Percentiles rank a stretch among this genome's conserved stretches.
phyloP scores from a whole-genome alignment of 164 flowering plant species.

The Protea cynaroides region DNA sequence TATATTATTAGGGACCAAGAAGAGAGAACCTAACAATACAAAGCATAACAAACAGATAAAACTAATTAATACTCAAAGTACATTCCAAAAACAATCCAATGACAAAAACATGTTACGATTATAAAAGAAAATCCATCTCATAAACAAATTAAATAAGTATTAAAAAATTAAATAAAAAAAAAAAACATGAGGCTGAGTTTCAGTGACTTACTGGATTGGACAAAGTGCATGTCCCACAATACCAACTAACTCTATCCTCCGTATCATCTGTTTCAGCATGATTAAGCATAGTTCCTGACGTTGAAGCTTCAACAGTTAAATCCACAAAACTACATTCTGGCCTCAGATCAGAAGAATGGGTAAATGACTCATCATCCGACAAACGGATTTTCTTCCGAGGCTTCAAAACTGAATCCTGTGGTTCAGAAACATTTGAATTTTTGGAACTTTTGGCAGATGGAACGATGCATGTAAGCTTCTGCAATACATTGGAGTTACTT shows the following conservation, averaged over 20 bases:
- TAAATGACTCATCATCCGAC: slow-evolving; percentile 9
- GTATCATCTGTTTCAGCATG: slow-evolving; percentile 4
- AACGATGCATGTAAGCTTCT: slow-evolving; percentile 10
- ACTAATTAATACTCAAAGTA: no score
- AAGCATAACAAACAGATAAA: no score
- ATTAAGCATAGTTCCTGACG: slow-evolving; percentile 11
- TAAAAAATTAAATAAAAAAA: no score
- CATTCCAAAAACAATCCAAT: no score
- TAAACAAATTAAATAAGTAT: neutral
- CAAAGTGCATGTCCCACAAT: slow-evolving; percentile 72
- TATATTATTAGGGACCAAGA: no score
- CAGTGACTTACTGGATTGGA: slow-evolving; percentile 55
- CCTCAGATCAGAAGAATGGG: slow-evolving; percentile 8
- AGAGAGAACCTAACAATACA: no score
- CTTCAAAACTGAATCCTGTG: slow-evolving; percentile 9
- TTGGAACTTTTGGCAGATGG: slow-evolving; percentile 28
- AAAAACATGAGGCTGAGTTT: no score
- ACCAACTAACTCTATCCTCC: slow-evolving; percentile 45
- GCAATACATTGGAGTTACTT: slow-evolving; percentile 16
- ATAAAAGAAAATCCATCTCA: no score
- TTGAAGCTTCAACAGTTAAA: slow-evolving; percentile 20
- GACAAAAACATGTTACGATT: no score
- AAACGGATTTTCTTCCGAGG: slow-evolving; percentile 37
- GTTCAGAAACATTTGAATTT: slow-evolving; percentile 6
- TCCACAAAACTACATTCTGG: slow-evolving; percentile 20